Base-by-base conservation (phyloP, 805 yeast species). In the Schwanniomyces sp. region DNA sequence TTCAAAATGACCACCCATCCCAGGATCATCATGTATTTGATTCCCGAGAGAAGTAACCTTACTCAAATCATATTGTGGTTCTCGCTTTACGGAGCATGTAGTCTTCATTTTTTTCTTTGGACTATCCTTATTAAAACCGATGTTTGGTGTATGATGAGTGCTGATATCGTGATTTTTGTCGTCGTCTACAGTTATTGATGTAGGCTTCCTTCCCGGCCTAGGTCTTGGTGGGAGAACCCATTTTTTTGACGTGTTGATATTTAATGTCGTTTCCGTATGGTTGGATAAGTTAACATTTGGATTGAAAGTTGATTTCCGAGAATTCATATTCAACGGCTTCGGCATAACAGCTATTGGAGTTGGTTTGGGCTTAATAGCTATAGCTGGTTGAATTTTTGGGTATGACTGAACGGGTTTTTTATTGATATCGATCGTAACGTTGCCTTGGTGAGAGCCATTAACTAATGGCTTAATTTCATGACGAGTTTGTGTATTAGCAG, bases 201-300 rank as follows among this genome's bases (percentile, higher is more conserved):
- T 59, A 2, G 76, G 75, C 46, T 69, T 72, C 28, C 78, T 53
- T 10, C 77, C 77, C 4, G 75, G 74, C 16, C 75, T 56, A 3
- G 75, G 75, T 41, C 74, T 52, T 1, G 75, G 74, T 7, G 75
- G 75, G 34, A 70, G 53, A 12, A 69, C 69, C 75, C 77, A 73
- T 48, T 64, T 58, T 38, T 67, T 67, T 46, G 67, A 64, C 7
- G 74, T 69, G 51, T 72, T 72, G 43, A 70, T 66, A 43, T 66
- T 66, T 36, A 61, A 57, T 6, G 59, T 52, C 17, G 48, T 51
- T 7, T 52, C 56, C n/a, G 49, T 36, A 24, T 55, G 55, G 28
- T 49, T 47, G 26, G 55, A 51, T 29, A 56, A 34, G 25, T 56
- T 55, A n/a, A 56, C 48, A 43, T 56, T 59, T 7, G 64, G 58